These are phyloP conservation scores for Exophiala viscosa DNA, from an alignment of 2,329 filamentous ascomycete species.

Conservation along the genomic window DNA sequence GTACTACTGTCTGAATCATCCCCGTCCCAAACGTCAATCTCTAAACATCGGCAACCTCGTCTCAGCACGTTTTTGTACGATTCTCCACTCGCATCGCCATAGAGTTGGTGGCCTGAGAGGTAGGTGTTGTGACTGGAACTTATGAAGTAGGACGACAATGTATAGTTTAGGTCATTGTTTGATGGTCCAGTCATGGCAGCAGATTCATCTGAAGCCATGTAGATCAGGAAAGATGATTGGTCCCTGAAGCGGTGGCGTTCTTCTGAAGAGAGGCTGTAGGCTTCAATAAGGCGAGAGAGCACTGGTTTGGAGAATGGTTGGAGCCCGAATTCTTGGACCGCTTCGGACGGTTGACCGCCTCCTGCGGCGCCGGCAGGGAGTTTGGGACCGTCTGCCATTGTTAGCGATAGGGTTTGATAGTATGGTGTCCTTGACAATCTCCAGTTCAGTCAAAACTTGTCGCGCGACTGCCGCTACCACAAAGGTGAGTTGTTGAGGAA, in stretches of 20 bases:
- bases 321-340: constrained; percentile 5
- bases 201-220: constrained; percentile 45
- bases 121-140: constrained; percentile 96
- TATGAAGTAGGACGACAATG: constrained; percentile 87
- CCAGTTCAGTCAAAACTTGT: background rate
- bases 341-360: constrained; percentile 24
- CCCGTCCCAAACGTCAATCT: constrained; percentile 94
- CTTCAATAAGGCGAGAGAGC: constrained; percentile 34
- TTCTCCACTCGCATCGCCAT: constrained; percentile 70
- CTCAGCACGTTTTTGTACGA: constrained; percentile 74
- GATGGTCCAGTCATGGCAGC: constrained; percentile 46
- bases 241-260: constrained; percentile 15
- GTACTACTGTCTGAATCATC: constrained; percentile 40
- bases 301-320: constrained; percentile 34
- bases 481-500: too few species aligned
- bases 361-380: constrained; percentile 21
- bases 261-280: constrained; percentile 32
- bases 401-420: background rate
- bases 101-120: constrained; percentile 78
- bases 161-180: constrained; percentile 59
- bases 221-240: constrained; percentile 37
- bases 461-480: too few species aligned
- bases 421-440: background rate
- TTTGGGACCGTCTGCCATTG: background rate
- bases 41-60: constrained; percentile 80